A percentile compares a stretch with the other conserved stretches of the same genome.
Evolutionary conservation across 768 basidiomycete genomes (phyloP).

Genomic region (Russula virescens): DNA sequence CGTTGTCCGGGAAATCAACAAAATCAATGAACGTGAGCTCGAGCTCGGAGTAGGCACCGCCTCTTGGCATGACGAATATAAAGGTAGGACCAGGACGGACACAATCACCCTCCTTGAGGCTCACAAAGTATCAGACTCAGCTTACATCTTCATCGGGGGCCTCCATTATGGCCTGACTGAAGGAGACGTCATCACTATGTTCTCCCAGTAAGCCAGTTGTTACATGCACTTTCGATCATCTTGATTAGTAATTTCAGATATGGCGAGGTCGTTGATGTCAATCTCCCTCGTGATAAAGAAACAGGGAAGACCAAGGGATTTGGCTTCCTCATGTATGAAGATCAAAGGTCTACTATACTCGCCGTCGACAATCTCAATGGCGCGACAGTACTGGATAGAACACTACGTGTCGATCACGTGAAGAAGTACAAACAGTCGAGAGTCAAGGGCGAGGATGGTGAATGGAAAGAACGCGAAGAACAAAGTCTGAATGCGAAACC

Average conservation of each 20-base stretch:
- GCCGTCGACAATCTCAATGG: slow-evolving; percentile 99
- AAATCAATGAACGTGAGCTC: slow-evolving; percentile 88
- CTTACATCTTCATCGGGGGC: slow-evolving; percentile 91
- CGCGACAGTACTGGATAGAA: slow-evolving; percentile 78
- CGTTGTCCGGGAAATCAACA: slow-evolving; percentile 88
- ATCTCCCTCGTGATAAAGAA: slow-evolving; percentile 89
- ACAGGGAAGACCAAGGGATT: slow-evolving; percentile 91
- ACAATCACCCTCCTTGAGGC: slow-evolving; percentile 15
- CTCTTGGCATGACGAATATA: slow-evolving; percentile 97
- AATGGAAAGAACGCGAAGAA: slow-evolving; percentile 78
- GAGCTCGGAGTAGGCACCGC: slow-evolving; percentile 63
- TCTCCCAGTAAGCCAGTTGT: slow-evolving; percentile 76
- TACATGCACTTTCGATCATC: neutral
- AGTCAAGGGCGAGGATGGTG: slow-evolving; percentile 71
- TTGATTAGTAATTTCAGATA: slow-evolving; percentile 50
- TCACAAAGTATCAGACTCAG: slow-evolving; percentile 59
- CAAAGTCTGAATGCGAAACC: slow-evolving; percentile 88
- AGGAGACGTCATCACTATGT: slow-evolving; percentile 95
- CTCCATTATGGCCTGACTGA: slow-evolving; percentile 87
- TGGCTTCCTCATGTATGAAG: slow-evolving; percentile 98
- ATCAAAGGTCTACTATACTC: slow-evolving; percentile 91
- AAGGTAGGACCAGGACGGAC: slow-evolving; percentile 39
- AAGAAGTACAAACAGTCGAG: slow-evolving; percentile 89
- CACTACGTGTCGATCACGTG: slow-evolving; percentile 87
- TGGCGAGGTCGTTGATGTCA: slow-evolving; percentile 94